Evolutionary conservation across 345 rosid species (phyloP), one percentile per base, ranked within the genome.

Genomic region (Gossypium longicalyx): DNA sequence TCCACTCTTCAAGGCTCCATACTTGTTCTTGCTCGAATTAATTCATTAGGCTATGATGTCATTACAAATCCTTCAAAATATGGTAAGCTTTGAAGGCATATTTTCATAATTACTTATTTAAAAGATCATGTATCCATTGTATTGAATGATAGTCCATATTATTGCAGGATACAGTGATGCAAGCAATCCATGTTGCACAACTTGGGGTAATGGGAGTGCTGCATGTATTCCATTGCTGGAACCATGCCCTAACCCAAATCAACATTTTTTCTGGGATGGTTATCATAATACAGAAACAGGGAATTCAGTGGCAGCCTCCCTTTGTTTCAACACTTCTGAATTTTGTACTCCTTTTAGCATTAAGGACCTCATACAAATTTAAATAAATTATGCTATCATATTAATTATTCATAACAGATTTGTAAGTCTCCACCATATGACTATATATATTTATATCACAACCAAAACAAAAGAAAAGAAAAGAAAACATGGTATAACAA

Each of bases 211-310:
- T 58, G 90, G 86, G 67, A 85, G 80, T 6, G 74, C 80, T 0
- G 43, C 27, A 10, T 86, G 90, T 77, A 77, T 86, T 22, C 89
- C 87, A 11, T 75, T 25, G 60, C 56, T 74, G 7, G 5, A 13
- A 12, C 76, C 92, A 12, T 86, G 90, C 63, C 53, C 43, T 3
- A 64, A 61, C 41, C 75, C 82, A 0, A 48, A 82, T 52, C 12
- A 79, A 9, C 77, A 79, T 64, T 81, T 76, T 49, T 86, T 86
- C 45, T 88, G 85, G 80, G 88, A 88, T 77, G 92, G 75, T 13
- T 85, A 7, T 67, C 89, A 86, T 61, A 74, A 75, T 22, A 78
- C 87, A 1, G 88, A 86, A 27, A 22, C 63, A 20, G 71, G 64
- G 52, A 76, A 65, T 49, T 78, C 85, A 0, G 8, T 76, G 51